Evolutionary conservation across 2,329 filamentous ascomycete genomes (phyloP).

Genomic region (Penicillium thymicola): DNA sequence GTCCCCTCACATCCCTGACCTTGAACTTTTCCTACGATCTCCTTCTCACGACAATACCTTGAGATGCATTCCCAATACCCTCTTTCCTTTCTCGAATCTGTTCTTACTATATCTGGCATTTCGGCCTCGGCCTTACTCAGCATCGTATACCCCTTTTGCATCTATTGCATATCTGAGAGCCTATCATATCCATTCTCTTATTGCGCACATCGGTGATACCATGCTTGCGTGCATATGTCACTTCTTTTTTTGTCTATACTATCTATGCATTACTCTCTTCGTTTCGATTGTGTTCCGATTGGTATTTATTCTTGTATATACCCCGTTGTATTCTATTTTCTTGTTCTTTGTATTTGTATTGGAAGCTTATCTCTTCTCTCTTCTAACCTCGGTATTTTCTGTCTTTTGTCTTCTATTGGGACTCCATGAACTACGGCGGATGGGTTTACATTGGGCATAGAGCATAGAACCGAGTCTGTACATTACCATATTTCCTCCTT

Average conservation of each 20-base stretch:
- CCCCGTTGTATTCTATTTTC: not conserved
- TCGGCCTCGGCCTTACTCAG: not conserved
- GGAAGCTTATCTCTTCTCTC: not conserved
- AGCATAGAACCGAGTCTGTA: not conserved
- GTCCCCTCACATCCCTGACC: not conserved
- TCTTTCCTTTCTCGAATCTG: not conserved
- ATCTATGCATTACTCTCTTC: not conserved
- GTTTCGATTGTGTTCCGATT: not conserved
- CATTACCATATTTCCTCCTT: not conserved
- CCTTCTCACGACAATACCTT: not conserved
- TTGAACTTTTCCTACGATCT: not conserved
- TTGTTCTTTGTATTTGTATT: not conserved
- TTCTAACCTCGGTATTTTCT: not conserved
- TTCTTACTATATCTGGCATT: slow-evolving; percentile 1
- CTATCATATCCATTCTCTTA: slow-evolving; percentile 1
- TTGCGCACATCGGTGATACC: not conserved
- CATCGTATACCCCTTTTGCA: slow-evolving; percentile 2
- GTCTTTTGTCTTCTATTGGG: not conserved
- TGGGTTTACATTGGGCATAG: not conserved
- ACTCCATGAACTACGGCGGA: not conserved
- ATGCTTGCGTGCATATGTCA: not conserved
- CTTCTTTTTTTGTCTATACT: not conserved
- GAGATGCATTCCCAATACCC: slow-evolving; percentile 4
- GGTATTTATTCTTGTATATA: slow-evolving; percentile 4
- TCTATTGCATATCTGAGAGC: not conserved